Evolutionary conservation across 2,329 filamentous ascomycete species (phyloP).

Genomic region (Neoscytalidium dimidiatum): DNA sequence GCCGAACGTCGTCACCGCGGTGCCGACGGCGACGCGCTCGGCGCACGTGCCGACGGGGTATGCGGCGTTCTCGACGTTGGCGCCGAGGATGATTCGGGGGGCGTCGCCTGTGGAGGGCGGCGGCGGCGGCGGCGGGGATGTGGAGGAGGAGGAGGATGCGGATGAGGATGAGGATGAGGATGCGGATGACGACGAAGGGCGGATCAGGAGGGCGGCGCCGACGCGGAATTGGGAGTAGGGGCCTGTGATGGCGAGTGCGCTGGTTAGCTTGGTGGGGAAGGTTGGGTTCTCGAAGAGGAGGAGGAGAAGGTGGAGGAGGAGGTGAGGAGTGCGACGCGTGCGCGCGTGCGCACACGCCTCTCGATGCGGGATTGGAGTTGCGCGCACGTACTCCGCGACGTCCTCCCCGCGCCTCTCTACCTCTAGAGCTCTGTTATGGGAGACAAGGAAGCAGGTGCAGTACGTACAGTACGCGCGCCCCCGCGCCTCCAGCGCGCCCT

Average conservation of each 20-base stretch:
- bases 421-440: no score
- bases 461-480: conserved; percentile 75
- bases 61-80: conserved; percentile 79
- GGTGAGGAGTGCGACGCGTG: no score
- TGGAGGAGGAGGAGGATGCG: no score
- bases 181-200: conserved; percentile 23
- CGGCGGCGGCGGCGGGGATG: neutral
- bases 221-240: conserved; percentile 93
- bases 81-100: conserved; percentile 63
- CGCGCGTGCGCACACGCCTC: no score
- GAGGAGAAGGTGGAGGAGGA: no score
- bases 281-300: no score
- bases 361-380: no score
- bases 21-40: conserved; percentile 82
- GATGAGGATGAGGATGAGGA: neutral
- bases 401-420: neutral
- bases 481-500: conserved; percentile 70
- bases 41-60: conserved; percentile 97
- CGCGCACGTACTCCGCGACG: no score
- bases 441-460: no score
- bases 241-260: conserved; percentile 43
- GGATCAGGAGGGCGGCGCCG: conserved; percentile 72
- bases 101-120: conserved; percentile 48
- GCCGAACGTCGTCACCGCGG: conserved; percentile 64
- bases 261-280: neutral